Base-by-base conservation (phyloP, 345 rosid species). In the Citropsis articulata region DNA sequence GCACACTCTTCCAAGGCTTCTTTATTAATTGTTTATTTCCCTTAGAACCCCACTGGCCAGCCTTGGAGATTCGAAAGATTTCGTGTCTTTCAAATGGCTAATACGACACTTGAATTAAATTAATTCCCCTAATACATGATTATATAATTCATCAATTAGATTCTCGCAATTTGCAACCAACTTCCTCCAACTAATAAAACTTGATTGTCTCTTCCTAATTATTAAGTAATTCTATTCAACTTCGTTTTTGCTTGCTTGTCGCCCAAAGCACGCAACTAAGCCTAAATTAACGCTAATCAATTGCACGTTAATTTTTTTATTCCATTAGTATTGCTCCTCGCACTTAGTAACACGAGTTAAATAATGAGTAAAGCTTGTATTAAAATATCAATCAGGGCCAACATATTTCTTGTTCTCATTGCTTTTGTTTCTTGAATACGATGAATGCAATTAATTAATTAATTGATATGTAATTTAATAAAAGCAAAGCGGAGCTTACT, bases 341-440 rank as follows among this genome's bases (percentile, higher is more conserved):
- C 69, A 59, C 77, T 55, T 35, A n/a, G 50, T 69, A 63, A 76
- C 27, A 24, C 69, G 19, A 56, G 63, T 42, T 62, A 70, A 69
- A 10, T 22, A 33, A 7, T 4, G 36, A 19, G 40, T 25, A 56
- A 66, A 30, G n/a, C n/a, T 18, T 53, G 27, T 31, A 31, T 56
- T 72, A 56, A 72, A 56, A 55, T 55, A 53, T 72, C 66, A 76
- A 12, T 5, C n/a, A 27, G 61, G 80, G 42, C 72, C 73, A 53
- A 61, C 82, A 74, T 80, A 30, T 62, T 42, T 77, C 71, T 84
- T 67, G 71, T 81, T 75, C 78, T 64, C 42, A 71, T 72, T 82
- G 79, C 81, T 85, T 78, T 72, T 81, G 76, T 79, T 85, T 77
- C 77, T 85, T 80, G 82, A 78, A 73, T 61, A 63, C 60, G 72